These are phyloP conservation scores for Solanum megistacrolobum DNA, from an alignment of 257 asterid genomes.

Conservation along the genomic window DNA sequence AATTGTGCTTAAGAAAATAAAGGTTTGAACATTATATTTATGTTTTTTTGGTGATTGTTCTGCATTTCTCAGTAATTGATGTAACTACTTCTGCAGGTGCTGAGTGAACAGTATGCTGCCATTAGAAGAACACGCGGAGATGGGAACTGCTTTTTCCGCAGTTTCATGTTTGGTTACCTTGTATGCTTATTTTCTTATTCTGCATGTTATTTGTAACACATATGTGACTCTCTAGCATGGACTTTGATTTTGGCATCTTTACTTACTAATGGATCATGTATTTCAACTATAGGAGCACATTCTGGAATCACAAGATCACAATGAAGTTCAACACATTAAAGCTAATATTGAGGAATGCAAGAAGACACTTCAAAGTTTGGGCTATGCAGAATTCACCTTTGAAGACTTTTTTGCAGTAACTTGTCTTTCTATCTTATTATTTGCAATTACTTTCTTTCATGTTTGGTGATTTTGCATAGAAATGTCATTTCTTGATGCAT, in stretches of 20 bases:
- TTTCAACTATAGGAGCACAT: slow-evolving; percentile 61
- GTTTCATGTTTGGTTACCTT: slow-evolving; percentile 96
- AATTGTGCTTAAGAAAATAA: slow-evolving; percentile 73
- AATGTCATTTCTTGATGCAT: neutral
- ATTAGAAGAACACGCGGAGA: slow-evolving; percentile 94
- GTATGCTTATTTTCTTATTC: slow-evolving; percentile 27
- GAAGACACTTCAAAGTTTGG: slow-evolving; percentile 78
- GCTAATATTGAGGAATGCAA: slow-evolving; percentile 68
- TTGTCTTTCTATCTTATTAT: neutral
- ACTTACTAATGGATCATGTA: slow-evolving; percentile 11
- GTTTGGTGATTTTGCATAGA: neutral
- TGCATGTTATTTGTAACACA: neutral
- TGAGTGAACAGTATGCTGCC: slow-evolving; percentile 63
- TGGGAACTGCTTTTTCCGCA: slow-evolving; percentile 94
- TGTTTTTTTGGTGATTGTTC: neutral
- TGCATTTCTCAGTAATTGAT: neutral
- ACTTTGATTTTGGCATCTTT: neutral
- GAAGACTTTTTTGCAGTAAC: slow-evolving; percentile 88
- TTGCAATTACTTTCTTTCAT: neutral
- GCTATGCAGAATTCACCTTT: slow-evolving; percentile 87
- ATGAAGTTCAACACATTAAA: slow-evolving; percentile 65
- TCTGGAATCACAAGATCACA: slow-evolving; percentile 62
- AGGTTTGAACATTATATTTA: slow-evolving; percentile 32
- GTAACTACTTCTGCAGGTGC: slow-evolving; percentile 32
- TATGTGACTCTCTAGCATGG: neutral